Base-by-base conservation (phyloP, 441 rosid genomes). In the Pelargonium australe region DNA sequence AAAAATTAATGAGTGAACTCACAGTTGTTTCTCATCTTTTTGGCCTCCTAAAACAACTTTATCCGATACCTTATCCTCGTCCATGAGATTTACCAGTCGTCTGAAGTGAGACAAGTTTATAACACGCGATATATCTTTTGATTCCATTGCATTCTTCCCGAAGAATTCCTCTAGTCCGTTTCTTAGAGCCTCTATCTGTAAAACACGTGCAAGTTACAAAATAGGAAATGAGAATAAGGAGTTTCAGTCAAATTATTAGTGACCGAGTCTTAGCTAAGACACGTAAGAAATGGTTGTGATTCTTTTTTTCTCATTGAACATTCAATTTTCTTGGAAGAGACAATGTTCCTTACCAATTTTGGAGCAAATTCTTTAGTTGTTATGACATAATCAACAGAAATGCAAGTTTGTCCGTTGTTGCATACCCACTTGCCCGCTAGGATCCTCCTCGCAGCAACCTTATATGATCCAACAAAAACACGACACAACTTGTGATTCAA, bases 331-430 rank as follows among this genome's bases (percentile, higher is more conserved):
- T 1, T 7, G 23, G 7, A 20, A 7, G 10, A 73, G n/a, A 53
- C n/a, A 25, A 41, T 25, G 43, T 7, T 40, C n/a, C 78, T 71
- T 85, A 86, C 91, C 86, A 88, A 14, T 68, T 77, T 82, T 55
- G 85, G 85, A 64, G 91, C 91, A 68, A 65, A 82, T 10, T 78
- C 80, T 79, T 82, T 85, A 23, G 88, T 82, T 3, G 91, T 86
- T 77, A 88, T 68, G 72, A 85, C 61, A 71, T 88, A 83, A 75
- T 88, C 94, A 20, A 85, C 80, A 8, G 85, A 80, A 28, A 88
- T 72, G 67, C 94, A 88, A n/a, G 87, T 82, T 67, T 88, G 94
- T 28, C 94, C 94, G 60, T 78, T 82, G 75, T 84, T 86, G 72
- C 84, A 79, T 66, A 72, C 85, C 94, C 94, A 88, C 75, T 88